Conservation (phyloP, 1,284 basidiomycete species). For the Trametes versicolor region DNA sequence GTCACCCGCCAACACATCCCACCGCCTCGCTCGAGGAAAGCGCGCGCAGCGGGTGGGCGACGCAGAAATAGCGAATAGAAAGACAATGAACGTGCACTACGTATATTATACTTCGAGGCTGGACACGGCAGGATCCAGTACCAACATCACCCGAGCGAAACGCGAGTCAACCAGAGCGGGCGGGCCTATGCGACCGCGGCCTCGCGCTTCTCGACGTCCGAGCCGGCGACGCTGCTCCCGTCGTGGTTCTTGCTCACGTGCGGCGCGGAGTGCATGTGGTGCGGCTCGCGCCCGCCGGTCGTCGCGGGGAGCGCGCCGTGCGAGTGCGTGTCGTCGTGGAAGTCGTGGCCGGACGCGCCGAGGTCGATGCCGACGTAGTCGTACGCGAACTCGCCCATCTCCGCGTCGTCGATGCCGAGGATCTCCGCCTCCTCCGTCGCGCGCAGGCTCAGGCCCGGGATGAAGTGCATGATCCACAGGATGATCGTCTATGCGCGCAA, state of each 20-base stretch:
- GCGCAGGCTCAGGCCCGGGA: slow-evolving; percentile 87
- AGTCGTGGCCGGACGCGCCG: slow-evolving; percentile 31
- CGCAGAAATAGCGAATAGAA: background rate
- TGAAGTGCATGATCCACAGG: slow-evolving; percentile 92
- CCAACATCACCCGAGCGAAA: background rate
- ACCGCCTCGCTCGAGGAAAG: background rate
- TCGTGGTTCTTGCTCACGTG: slow-evolving; percentile 15
- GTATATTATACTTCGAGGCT: slow-evolving; percentile 6
- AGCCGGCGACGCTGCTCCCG: slow-evolving; percentile 30
- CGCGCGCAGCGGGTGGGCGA: background rate
- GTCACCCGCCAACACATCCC: background rate
- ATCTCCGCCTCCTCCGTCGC: slow-evolving; percentile 88
- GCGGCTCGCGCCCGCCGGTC: slow-evolving; percentile 44
- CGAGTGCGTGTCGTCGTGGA: slow-evolving; percentile 43
- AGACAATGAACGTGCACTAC: slow-evolving; percentile 14
- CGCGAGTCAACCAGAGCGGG: background rate
- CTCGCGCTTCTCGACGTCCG: slow-evolving; percentile 31
- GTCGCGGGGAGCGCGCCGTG: slow-evolving; percentile 40
- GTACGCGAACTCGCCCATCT: slow-evolving; percentile 96
- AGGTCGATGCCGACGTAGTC: slow-evolving; percentile 79
- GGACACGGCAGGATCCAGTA: background rate
- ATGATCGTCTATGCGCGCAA: slow-evolving; percentile 71
- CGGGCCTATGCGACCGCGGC: slow-evolving; percentile 5
- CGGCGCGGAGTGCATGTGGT: slow-evolving; percentile 32
- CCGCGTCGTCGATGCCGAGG: slow-evolving; percentile 92